Base-by-base conservation (phyloP, 2,329 filamentous ascomycete species). In the Aspergillus puulaauensis region DNA sequence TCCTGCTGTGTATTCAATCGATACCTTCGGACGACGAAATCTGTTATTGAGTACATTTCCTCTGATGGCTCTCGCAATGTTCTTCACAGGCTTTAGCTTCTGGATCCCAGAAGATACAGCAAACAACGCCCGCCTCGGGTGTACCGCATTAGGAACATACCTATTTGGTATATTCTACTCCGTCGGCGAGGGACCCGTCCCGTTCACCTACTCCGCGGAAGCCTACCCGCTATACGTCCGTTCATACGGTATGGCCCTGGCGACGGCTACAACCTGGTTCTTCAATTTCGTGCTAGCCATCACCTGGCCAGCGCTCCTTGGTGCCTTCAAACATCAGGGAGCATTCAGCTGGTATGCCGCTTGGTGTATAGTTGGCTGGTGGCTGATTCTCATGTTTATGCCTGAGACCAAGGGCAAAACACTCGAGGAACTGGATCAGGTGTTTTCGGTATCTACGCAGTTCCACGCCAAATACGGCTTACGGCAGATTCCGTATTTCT, bases 141-240 rank as follows among this genome's bases (percentile, higher is more conserved):
- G 76, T 58, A 74, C 80, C n/a, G 72, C 74, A 0, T 62, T 78
- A 2, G 78, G 77, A 0, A 75, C 75, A 21, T 79, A 77, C 58
- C 64, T 80, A 2, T 80, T 79, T 62, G 75, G 74, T 35, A 67
- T 76, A 3, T 73, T 77, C 37, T 79, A 79, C 57, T 79, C 77
- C 1, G 84, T 85, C 1, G 86, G 86, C 39, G 85, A 86, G 67
- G 86, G 86, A 0, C 82, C 83, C 0, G 85, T 88, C 0, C 85
- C 86, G 0, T 88, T 88, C 66, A 87, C 84, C 0, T 89, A 88
- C 68, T 86, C 84, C 0, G 86, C 86, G 19, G 86, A 89, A 69
- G 86, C 84, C 1, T 88, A 87, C 66, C 86, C 86, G 4, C 74
- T 87, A 2, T 86, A 87, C 61, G 82, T 87, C 41, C 82, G 86